phyloP scores from a whole-genome alignment of 352 stramenopile species.

The Phytophthora citricola region DNA sequence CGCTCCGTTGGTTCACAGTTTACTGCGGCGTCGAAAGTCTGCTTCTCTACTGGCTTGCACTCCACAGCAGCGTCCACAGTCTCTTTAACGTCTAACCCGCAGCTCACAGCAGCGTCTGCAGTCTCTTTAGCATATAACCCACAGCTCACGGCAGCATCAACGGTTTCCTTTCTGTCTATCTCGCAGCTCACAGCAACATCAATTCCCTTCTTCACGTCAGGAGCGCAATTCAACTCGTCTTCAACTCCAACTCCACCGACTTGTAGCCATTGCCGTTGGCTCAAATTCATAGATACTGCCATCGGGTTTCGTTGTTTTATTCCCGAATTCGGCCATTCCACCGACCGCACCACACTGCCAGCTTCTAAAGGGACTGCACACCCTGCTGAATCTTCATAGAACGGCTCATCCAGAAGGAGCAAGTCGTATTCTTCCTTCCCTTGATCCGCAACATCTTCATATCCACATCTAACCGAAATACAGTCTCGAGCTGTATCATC shows the following conservation, averaged over 20 bases:
- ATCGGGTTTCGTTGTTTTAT: conserved; percentile 32
- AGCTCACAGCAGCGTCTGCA: conserved; percentile 15
- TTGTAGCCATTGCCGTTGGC: conserved; percentile 8
- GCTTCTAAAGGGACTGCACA: not conserved
- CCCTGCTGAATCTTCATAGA: not conserved
- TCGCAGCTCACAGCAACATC: conserved; percentile 22
- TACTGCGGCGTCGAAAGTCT: conserved; percentile 15
- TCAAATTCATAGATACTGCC: conserved; percentile 39
- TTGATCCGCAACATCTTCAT: not conserved
- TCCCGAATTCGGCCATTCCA: conserved; percentile 21
- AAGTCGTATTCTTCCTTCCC: conserved; percentile 8
- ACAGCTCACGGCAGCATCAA: conserved; percentile 10
- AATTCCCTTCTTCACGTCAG: conserved; percentile 9
- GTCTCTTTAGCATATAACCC: conserved; percentile 7
- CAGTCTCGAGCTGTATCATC: conserved; percentile 26
- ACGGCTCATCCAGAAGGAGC: conserved; percentile 21
- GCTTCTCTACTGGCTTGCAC: conserved; percentile 5
- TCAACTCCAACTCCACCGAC: conserved; percentile 1
- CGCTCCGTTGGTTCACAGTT: conserved; percentile 14
- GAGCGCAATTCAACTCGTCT: not conserved
- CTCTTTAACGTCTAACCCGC: conserved; percentile 4
- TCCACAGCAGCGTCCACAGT: conserved; percentile 14
- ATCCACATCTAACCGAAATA: conserved; percentile 30
- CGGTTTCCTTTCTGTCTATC: not conserved
- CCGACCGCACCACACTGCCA: conserved; percentile 19